Conservation (phyloP, 2,329 filamentous ascomycete genomes). For the Epichloe uncinata region DNA sequence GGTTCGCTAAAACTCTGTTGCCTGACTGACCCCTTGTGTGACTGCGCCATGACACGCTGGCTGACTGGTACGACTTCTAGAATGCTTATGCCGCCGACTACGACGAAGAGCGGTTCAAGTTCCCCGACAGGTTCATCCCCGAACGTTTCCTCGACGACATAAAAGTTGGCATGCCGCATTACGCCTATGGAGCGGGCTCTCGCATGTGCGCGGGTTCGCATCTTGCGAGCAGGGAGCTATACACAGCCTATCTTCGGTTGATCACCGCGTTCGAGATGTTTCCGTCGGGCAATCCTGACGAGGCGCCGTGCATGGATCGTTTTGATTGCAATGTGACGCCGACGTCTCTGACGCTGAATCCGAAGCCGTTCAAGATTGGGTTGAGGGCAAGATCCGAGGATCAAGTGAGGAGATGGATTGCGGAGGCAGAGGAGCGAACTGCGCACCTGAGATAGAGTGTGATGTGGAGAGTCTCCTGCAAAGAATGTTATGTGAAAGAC, state of each 20-base stretch:
- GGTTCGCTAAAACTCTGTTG: conserved; percentile 24
- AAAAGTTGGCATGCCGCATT: conserved; percentile 44
- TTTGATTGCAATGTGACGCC: conserved; percentile 44
- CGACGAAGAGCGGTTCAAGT: conserved; percentile 53
- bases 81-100: conserved; percentile 66
- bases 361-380: conserved; percentile 48
- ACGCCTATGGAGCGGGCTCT: conserved; percentile 48
- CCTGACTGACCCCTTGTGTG: neutral
- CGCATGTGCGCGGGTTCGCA: conserved; percentile 52
- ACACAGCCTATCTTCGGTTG: conserved; percentile 44
- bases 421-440: conserved; percentile 36
- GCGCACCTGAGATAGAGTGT: conserved; percentile 18
- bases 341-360: conserved; percentile 46
- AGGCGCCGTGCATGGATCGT: conserved; percentile 40
- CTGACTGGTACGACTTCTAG: conserved; percentile 16
- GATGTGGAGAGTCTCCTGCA: too few relatives aligned
- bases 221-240: conserved; percentile 50
- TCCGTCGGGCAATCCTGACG: conserved; percentile 28
- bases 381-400: conserved; percentile 34
- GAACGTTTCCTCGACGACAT: conserved; percentile 52
- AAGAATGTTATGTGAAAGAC: too few relatives aligned
- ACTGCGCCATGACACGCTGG: neutral
- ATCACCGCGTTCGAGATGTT: conserved; percentile 45
- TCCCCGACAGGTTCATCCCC: conserved; percentile 50
- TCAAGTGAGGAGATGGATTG: conserved; percentile 37